A percentile compares a stretch with the other conserved stretches of the same genome.
Evolutionary conservation across 139 green algal species (phyloP).

Genomic region (Volvox reticuliferus): DNA sequence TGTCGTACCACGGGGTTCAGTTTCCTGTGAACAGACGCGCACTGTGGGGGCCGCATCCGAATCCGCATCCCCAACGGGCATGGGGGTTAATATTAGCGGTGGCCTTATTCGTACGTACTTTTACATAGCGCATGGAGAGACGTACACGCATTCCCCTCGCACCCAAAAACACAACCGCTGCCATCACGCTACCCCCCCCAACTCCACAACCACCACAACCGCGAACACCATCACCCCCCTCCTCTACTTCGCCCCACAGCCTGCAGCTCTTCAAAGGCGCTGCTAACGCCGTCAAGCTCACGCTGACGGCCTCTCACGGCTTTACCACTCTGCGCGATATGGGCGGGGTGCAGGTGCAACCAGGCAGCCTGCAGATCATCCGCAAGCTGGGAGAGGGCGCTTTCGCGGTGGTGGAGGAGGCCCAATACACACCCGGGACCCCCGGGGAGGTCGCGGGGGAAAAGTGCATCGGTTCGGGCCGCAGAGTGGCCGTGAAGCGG

Average conservation of each 20-base stretch:
- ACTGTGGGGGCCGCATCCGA: no score
- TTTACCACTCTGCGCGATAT: conserved; percentile 34
- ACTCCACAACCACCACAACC: no score
- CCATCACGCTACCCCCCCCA: no score
- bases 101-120: no score
- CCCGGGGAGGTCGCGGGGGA: background rate
- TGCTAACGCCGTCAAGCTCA: background rate
- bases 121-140: no score
- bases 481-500: conserved; percentile 29
- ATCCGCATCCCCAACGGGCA: no score
- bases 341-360: background rate
- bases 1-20: no score
- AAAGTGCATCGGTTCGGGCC: background rate
- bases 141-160: no score
- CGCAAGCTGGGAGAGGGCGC: conserved; percentile 28
- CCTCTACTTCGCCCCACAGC: background rate
- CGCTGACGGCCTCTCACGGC: background rate
- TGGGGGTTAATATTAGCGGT: no score
- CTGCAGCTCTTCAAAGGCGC: background rate
- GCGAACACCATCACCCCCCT: no score
- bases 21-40: no score
- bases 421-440: background rate
- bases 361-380: background rate
- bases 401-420: conserved; percentile 39
- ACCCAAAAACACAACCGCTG: no score